A percentile compares a stretch with the other conserved stretches of the same genome.
Conservation (phyloP, 2,329 filamentous ascomycete species). For the Cladosporium oxysporum region DNA sequence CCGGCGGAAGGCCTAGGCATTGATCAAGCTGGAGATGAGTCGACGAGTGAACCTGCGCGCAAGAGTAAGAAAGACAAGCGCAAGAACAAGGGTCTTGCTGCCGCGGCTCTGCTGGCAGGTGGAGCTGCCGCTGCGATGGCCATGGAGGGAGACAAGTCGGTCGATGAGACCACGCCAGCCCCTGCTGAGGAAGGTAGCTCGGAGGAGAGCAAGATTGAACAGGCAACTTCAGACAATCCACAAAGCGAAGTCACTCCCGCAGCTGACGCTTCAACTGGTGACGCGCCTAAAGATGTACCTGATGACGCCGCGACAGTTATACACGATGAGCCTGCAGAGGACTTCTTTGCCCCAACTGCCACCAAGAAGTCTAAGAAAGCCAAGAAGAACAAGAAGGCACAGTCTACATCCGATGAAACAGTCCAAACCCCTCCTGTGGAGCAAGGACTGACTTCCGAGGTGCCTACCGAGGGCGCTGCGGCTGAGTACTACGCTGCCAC, state of each 20-base stretch:
- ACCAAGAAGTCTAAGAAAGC: slow-evolving; percentile 29
- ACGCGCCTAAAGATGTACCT: slow-evolving; percentile 6
- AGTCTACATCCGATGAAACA: slow-evolving; percentile 7
- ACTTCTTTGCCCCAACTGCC: slow-evolving; percentile 14
- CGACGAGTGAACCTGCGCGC: not conserved
- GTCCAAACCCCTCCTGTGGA: slow-evolving; percentile 13
- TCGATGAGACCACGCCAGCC: not conserved
- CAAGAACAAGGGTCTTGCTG: slow-evolving; percentile 23
- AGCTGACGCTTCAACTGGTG: not conserved
- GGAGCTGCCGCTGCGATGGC: slow-evolving; percentile 27
- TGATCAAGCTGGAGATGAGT: not conserved
- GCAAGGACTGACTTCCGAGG: not conserved
- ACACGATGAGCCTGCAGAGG: slow-evolving; percentile 14
- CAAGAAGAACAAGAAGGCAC: slow-evolving; percentile 32
- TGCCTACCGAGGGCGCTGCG: slow-evolving; percentile 17
- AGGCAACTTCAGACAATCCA: not conserved
- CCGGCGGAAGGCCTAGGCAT: slow-evolving; percentile 7
- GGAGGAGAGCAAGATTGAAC: not conserved
- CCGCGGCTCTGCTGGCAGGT: slow-evolving; percentile 33
- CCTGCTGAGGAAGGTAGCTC: not conserved
- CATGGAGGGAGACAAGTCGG: not conserved
- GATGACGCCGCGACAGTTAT: slow-evolving; percentile 7
- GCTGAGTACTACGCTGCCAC: slow-evolving; percentile 12
- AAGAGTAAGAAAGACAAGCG: slow-evolving; percentile 38
- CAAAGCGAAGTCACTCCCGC: not conserved